Percentiles rank a stretch among this genome's conserved stretches.
These are phyloP conservation scores for Eutypella sp. DNA, from an alignment of 2,329 filamentous ascomycete genomes.

Conservation along the genomic window DNA sequence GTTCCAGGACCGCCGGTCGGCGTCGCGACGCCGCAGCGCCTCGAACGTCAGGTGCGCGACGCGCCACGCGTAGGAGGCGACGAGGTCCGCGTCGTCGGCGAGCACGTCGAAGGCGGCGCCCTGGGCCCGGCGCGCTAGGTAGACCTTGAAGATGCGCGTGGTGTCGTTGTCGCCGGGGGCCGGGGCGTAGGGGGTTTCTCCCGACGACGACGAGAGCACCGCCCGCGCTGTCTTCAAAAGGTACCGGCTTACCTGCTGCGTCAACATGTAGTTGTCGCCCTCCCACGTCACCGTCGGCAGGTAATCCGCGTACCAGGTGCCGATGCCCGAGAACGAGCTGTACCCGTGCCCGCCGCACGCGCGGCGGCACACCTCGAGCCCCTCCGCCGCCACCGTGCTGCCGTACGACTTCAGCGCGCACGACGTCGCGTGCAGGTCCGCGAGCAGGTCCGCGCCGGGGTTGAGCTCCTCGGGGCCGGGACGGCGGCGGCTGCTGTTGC, in stretches of 20 bases:
- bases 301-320: constrained; percentile 70
- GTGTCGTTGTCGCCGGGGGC: constrained; percentile 53
- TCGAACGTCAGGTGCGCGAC: constrained; percentile 71
- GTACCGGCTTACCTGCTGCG: constrained; percentile 73
- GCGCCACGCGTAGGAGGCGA: constrained; percentile 71
- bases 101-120: constrained; percentile 72
- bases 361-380: constrained; percentile 68
- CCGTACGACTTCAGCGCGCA: constrained; percentile 71
- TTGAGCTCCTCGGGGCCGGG: constrained; percentile 64
- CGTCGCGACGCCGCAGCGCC: constrained; percentile 67
- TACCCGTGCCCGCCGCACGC: constrained; percentile 77
- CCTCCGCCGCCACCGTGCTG: constrained; percentile 67
- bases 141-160: constrained; percentile 59
- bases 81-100: constrained; percentile 64
- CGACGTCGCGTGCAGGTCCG: constrained; percentile 71
- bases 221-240: constrained; percentile 70
- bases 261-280: constrained; percentile 79
- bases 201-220: constrained; percentile 47
- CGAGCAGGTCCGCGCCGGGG: constrained; percentile 61
- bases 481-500: constrained; percentile 42
- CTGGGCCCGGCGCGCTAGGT: constrained; percentile 60
- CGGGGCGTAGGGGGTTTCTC: constrained; percentile 39
- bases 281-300: constrained; percentile 68
- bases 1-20: constrained; percentile 74
- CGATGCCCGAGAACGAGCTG: constrained; percentile 70